Evolutionary conservation across 2,329 filamentous ascomycete species (phyloP).

Genomic region (Penicillium sp.): DNA sequence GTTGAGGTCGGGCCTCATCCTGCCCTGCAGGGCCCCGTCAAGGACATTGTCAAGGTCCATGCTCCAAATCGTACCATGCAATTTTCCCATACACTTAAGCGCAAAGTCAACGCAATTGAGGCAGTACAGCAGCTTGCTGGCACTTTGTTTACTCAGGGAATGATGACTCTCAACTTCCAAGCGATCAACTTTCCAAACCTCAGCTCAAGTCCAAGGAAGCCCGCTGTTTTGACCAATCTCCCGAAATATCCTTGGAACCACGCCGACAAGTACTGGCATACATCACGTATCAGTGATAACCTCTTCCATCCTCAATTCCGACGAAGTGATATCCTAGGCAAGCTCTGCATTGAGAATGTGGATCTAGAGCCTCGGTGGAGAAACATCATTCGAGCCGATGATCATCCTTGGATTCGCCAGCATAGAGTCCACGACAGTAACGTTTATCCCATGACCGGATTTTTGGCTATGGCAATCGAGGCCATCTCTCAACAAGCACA

Average conservation of each 20-base stretch:
- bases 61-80: slow-evolving; percentile 10
- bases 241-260: slow-evolving; percentile 23
- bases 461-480: slow-evolving; percentile 21
- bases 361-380: slow-evolving; percentile 23
- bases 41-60: slow-evolving; percentile 12
- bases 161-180: slow-evolving; percentile 15
- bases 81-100: slow-evolving; percentile 17
- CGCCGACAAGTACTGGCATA: slow-evolving; percentile 18
- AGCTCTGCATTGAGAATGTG: slow-evolving; percentile 16
- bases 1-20: slow-evolving; percentile 21
- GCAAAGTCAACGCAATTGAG: slow-evolving; percentile 14
- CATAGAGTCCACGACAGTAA: slow-evolving; percentile 18
- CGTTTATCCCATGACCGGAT: slow-evolving; percentile 24
- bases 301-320: slow-evolving; percentile 14
- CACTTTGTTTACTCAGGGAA: slow-evolving; percentile 14
- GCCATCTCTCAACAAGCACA: slow-evolving; percentile 21
- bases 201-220: slow-evolving; percentile 5
- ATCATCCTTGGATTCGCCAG: slow-evolving; percentile 21
- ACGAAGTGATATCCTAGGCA: slow-evolving; percentile 17
- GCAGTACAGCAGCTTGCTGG: slow-evolving; percentile 17
- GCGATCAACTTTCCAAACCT: slow-evolving; percentile 19
- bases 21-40: slow-evolving; percentile 15
- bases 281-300: slow-evolving; percentile 14
- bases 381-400: slow-evolving; percentile 19
- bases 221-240: slow-evolving; percentile 15